Base-by-base conservation (phyloP, 306 rosid species). In the Sindora glabra region DNA sequence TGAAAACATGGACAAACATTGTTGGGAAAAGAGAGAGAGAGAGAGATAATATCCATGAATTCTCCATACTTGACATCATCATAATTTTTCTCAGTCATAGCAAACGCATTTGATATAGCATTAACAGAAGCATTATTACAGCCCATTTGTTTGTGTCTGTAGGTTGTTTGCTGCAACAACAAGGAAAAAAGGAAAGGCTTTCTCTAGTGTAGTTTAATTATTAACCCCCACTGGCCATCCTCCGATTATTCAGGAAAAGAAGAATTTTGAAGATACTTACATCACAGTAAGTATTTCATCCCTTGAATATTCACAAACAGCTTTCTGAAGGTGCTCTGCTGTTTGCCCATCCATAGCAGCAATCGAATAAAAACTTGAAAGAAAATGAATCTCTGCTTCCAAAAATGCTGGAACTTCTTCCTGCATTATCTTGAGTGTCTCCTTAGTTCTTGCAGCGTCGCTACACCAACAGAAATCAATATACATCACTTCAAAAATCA, bases 291-390 rank as follows among this genome's bases (percentile, higher is more conserved):
- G 59, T 51, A 88, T 79, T 65, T 88, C 95, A 72, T 88, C 87
- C 74, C 70, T 78, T 51, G 98, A 77, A 74, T 83, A 83, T 71
- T 29, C 78, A 75, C 89, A 79, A 67, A 92, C 83, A 72, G 77
- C 67, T 51, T 74, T 81, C 49, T 83, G 98, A 65, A 92, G 91
- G 73, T 92, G 98, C 75, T 83, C 92, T 6, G 98, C 98, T 2
- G 98, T 92, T 77, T 92, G 98, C n/a, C 98, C 98, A 67, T 92
- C 98, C 98, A 92, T 92, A 50, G 90, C 98, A 2, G 98, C 96
- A 65, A 92, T 80, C 8, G 96, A 88, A 80, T 92, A 92, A 72
- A 92, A 92, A 80, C 98, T 92, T 40, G 98, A 80, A 70, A 92
- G 59, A 72, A 79, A 88, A 76, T 70, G 88, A 64, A 92, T 86